Evolutionary conservation across 2,329 filamentous ascomycete genomes (phyloP), one percentile per base, ranked within the genome.

Genomic region (Mollisia scopiformis): DNA sequence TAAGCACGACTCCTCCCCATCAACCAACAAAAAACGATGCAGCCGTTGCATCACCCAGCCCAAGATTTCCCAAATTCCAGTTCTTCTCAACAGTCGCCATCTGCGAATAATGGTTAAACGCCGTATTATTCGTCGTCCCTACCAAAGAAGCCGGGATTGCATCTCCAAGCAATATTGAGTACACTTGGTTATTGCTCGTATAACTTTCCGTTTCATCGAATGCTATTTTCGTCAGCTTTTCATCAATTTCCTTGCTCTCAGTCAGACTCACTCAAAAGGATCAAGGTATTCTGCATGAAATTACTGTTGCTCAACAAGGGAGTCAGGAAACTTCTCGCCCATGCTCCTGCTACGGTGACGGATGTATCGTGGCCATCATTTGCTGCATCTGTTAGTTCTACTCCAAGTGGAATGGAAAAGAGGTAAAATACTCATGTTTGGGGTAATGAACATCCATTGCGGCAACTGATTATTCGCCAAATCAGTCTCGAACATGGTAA

Each of bases 161-260:
- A 63, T 90, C 90, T 13, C 91, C 91, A 4, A 95, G 77, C 0
- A 94, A 81, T 64, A 94, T 82, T 59, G 80, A 85, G 59, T 91
- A 83, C 52, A 94, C 83, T 43, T 81, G 80, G 80, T 94, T 94
- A 66, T 84, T 82, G 16, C 79, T 75, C 3, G 79, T 74, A 74
- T 92, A 92, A 6, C 82, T 86, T 68, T 88, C 84, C 72, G 87
- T 89, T 77, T 94, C 91, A 66, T 95, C 91, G 70, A 92, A 94
- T 3, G 87, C 79, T 84, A 87, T 19, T 14, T 23, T n/a, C 52
- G 25, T 61, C 11, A 61, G 59, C 47, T 21, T 11, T 2, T 35
- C 27, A 31, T 31, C 6, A 8, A 8, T 11, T 10, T 4, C 28
- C 13, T 16, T 13, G 16, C 8, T 4, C 13, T 23, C 19, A 10